Base-by-base conservation (phyloP, 805 yeast genomes). In the Candida golubevii region DNA sequence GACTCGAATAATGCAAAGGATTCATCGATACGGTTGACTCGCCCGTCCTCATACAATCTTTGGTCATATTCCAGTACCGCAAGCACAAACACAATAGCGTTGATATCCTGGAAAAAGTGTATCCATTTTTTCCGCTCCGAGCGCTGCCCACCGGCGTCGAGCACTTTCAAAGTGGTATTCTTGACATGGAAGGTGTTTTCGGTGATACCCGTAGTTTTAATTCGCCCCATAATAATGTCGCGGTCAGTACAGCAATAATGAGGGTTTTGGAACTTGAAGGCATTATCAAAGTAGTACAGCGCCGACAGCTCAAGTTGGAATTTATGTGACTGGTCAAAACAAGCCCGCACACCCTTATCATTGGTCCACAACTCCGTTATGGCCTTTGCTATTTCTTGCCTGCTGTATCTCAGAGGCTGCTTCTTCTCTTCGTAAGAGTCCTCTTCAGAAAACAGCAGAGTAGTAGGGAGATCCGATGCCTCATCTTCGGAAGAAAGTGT, bases 71-170 rank as follows among this genome's bases (percentile, higher is more conserved):
- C 99, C 38, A 88, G 80, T 26, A 88, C 82, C 0, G 97, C 97
- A 14, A 86, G 76, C 7, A 91, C 96, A 63, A 88, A 93, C 33
- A 91, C 63, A 0, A 95, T 84, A 4, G 95, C 86, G 0, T 96
- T 85, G 39, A 91, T 86, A 49, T 85, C 88, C 58, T 90, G 93
- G 65, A 90, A 90, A 59, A 95, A 88, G 59, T 89, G 96, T 50
- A 90, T 86, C 97, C 97, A 90, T 62, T 90, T 90, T 55, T 84
- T 80, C 48, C 97, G 75, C 62, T 90, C 97, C 15, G 88, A 80
- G 48, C 97, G 69, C 66, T 90, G 97, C 1, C 99, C 99, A 42
- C 99, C 99, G 4, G 97, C 98, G 71, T 93, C 99, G 27, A 89
- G 68, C 35, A 93, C 87, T 57, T 80, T 82, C 61, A 90, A 83